Conservation (phyloP, 2,329 filamentous ascomycete genomes). For the Colletotrichum shisoi region DNA sequence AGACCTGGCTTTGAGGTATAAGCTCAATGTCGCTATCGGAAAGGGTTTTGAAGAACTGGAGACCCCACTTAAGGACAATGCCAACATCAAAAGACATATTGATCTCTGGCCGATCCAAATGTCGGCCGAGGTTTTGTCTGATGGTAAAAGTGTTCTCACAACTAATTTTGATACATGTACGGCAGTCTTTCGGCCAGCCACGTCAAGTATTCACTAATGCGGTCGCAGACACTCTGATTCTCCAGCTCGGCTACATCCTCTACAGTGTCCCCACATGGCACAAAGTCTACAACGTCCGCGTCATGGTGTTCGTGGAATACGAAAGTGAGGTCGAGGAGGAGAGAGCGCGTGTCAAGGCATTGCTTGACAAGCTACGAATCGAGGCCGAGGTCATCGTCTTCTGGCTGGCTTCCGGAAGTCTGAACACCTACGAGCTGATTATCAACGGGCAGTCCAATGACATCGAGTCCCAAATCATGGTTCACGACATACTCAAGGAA, state of each 20-base stretch:
- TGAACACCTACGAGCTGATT: conserved; percentile 79
- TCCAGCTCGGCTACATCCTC: conserved; percentile 85
- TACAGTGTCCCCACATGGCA: conserved; percentile 84
- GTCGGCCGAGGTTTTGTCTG: conserved; percentile 80
- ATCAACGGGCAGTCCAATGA: conserved; percentile 70
- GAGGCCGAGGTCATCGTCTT: conserved; percentile 81
- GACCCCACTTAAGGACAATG: conserved; percentile 67
- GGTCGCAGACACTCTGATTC: conserved; percentile 72
- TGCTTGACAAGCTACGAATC: conserved; percentile 83
- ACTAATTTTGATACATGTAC: conserved; percentile 91
- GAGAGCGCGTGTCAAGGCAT: conserved; percentile 71
- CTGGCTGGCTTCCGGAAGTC: conserved; percentile 76
- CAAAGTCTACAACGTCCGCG: conserved; percentile 73
- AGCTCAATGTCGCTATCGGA: conserved; percentile 84
- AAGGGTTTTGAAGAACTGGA: conserved; percentile 82
- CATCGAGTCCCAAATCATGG: conserved; percentile 58
- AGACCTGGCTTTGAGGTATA: conserved; percentile 77
- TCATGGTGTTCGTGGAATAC: conserved; percentile 89
- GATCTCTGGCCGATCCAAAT: conserved; percentile 94
- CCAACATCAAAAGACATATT: conserved; percentile 76
- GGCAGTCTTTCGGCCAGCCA: conserved; percentile 41
- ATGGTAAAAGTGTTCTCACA: conserved; percentile 73
- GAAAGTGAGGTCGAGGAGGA: conserved; percentile 85
- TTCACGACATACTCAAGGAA: conserved; percentile 71
- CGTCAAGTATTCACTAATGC: neutral